Evolutionary conservation across 345 rosid species (phyloP).

Genomic region (Conringia planisiliqua): DNA sequence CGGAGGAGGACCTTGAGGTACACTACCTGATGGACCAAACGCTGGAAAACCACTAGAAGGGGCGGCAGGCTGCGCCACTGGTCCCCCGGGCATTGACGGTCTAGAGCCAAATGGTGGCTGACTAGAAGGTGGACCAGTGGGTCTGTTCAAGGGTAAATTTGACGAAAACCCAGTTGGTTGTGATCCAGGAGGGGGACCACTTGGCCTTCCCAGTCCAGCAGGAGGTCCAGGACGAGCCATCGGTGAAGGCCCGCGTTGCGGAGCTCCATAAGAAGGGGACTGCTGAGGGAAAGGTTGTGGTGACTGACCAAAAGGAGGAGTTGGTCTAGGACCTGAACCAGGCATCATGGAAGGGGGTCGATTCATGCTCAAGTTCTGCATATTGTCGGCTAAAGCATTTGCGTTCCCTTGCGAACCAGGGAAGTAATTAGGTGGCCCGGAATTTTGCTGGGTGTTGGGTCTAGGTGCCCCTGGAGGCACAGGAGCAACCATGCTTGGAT

Average conservation of each 20-base stretch:
- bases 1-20: conserved; percentile 34
- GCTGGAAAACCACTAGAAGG: conserved; percentile 33
- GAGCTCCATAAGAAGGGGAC: conserved; percentile 44
- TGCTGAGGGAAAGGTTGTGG: conserved; percentile 51
- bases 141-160: conserved; percentile 47
- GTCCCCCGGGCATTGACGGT: conserved; percentile 43
- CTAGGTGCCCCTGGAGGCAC: conserved; percentile 94
- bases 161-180: conserved; percentile 41
- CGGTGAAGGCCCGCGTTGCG: conserved; percentile 59
- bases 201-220: conserved; percentile 54
- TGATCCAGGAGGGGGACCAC: conserved; percentile 51
- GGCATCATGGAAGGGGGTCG: conserved; percentile 42
- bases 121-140: conserved; percentile 54
- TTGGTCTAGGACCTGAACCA: conserved; percentile 56
- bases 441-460: conserved; percentile 39
- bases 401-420: conserved; percentile 46
- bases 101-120: conserved; percentile 62
- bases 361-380: conserved; percentile 68
- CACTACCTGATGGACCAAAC: conserved; percentile 36
- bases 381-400: conserved; percentile 46
- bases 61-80: conserved; percentile 21
- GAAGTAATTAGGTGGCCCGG: conserved; percentile 47
- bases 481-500: conserved; percentile 60
- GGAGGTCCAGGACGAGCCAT: conserved; percentile 54
- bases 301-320: conserved; percentile 60